Conservation (phyloP, 2,329 filamentous ascomycete species). For the Xenoacremonium recifei region DNA sequence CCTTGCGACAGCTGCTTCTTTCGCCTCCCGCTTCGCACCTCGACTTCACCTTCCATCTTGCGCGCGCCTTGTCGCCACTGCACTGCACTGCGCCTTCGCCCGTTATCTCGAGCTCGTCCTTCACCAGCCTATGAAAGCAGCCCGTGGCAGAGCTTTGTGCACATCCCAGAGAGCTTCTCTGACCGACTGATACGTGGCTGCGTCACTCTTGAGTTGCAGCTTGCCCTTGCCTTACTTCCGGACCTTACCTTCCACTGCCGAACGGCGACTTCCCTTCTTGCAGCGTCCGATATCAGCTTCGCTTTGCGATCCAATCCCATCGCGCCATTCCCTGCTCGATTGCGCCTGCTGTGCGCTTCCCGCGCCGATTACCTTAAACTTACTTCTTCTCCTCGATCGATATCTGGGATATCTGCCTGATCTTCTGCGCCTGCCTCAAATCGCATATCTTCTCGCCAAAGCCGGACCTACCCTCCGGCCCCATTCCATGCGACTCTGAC, state of each 20-base stretch:
- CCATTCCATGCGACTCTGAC: background rate
- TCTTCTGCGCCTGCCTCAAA: slow-evolving; percentile 5
- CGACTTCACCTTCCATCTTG: no score
- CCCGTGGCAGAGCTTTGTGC: slow-evolving; percentile 1
- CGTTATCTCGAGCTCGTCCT: background rate
- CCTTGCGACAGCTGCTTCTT: slow-evolving; percentile 1
- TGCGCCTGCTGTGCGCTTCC: no score
- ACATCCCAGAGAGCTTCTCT: no score
- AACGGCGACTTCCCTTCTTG: no score
- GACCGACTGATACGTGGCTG: no score
- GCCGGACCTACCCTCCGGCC: background rate
- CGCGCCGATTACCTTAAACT: background rate
- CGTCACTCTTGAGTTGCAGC: no score
- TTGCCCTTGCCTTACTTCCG: no score
- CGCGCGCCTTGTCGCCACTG: background rate
- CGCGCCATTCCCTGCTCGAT: no score
- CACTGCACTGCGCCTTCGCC: background rate
- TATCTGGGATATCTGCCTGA: slow-evolving; percentile 1
- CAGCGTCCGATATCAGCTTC: no score
- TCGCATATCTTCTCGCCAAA: slow-evolving; percentile 1
- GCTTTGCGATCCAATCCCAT: no score
- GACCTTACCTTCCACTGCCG: no score
- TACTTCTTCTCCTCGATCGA: slow-evolving; percentile 1
- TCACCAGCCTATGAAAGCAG: background rate
- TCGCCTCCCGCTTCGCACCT: slow-evolving; percentile 8